These are phyloP conservation scores for Gillenia trifoliata DNA, from an alignment of 306 rosid genomes.

Conservation along the genomic window DNA sequence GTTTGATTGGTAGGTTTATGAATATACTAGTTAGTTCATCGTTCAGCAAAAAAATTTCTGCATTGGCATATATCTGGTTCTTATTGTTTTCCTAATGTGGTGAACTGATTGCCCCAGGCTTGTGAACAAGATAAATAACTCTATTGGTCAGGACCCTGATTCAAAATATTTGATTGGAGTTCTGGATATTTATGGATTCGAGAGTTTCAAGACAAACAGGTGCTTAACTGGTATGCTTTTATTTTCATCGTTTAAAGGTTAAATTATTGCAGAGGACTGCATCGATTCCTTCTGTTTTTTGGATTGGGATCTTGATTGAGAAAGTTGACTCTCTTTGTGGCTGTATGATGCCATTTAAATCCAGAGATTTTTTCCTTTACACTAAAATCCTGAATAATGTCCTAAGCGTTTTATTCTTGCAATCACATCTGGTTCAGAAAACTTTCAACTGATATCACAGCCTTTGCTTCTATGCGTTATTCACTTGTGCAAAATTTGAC, in stretches of 20 bases:
- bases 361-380: not conserved
- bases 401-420: not conserved
- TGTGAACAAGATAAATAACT: conserved; percentile 77
- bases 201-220: conserved; percentile 99
- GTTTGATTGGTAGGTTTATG: conserved; percentile 73
- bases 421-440: not conserved
- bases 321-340: conserved; percentile 1
- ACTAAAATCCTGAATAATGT: not conserved
- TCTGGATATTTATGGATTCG: conserved; percentile 97
- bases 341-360: conserved; percentile 13
- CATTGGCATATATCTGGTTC: not conserved
- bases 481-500: not conserved
- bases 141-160: conserved; percentile 89
- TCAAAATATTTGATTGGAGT: conserved; percentile 84
- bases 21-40: not conserved
- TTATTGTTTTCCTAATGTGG: conserved; percentile 8
- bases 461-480: not conserved
- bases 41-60: not conserved
- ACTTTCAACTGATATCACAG: not conserved
- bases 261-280: conserved; percentile 21
- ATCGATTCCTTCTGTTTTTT: conserved; percentile 14
- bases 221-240: conserved; percentile 65
- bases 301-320: conserved; percentile 11
- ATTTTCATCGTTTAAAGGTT: conserved; percentile 40
- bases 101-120: conserved; percentile 53